phyloP scores from a whole-genome alignment of 495 filamentous ascomycete genomes.

The Neurospora sp. region DNA sequence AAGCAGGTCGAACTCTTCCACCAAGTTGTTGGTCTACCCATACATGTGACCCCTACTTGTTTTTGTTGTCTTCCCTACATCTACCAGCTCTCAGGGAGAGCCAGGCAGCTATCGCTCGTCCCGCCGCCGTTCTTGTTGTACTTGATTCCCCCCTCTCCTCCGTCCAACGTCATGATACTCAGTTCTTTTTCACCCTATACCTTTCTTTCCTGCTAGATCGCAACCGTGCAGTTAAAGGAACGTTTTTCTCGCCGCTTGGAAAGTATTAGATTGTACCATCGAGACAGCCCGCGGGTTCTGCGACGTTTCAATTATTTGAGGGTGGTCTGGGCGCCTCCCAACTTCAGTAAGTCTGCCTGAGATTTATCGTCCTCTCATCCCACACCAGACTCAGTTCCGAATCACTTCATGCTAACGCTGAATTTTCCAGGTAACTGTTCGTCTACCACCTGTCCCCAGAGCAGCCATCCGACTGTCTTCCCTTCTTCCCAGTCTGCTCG shows the following conservation, averaged over 20 bases:
- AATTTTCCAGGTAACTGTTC: too few species aligned
- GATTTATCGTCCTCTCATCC: neutral
- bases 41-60: neutral
- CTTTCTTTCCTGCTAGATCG: neutral
- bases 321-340: neutral
- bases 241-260: neutral
- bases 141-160: too few species aligned
- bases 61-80: too few species aligned
- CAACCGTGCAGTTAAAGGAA: neutral
- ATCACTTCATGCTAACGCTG: too few species aligned
- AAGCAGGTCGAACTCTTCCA: neutral
- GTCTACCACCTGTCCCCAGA: too few species aligned
- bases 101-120: too few species aligned
- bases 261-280: neutral
- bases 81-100: too few species aligned
- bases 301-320: neutral
- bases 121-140: too few species aligned
- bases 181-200: neutral
- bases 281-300: neutral
- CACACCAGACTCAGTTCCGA: too few species aligned
- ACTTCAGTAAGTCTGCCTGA: neutral
- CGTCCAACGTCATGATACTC: too few species aligned
- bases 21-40: neutral
- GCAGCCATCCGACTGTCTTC: neutral
- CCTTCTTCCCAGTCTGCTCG: neutral